Evolutionary conservation across 2,329 filamentous ascomycete species (phyloP), one percentile per base, ranked within the genome.

Genomic region (Colletotrichum sansevieriae): DNA sequence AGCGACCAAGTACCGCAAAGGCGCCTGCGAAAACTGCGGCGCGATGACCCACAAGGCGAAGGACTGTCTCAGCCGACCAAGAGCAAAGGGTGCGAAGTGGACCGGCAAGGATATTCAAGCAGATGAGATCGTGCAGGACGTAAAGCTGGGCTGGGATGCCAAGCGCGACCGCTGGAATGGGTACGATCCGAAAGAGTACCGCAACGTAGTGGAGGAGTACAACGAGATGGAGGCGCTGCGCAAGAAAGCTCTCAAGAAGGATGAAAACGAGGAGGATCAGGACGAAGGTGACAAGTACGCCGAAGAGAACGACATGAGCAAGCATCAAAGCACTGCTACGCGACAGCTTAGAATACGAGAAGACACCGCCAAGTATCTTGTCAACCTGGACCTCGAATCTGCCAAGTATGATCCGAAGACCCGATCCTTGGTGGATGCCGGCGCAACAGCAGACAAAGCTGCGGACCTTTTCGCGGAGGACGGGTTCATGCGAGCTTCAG

Each of bases 331-430:
- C 73, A 98, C 94, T 22, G 92, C 94, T 7, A 97, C 96, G 1
- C 88, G 94, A 67, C 97, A 98, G 76, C 85, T 99, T 65, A 90
- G 96, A 71, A 90, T 99, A 78, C 89, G 96, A 78, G 96, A 99
- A 82, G 96, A 99, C 78, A 99, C 96, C 0, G 96, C 96, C 22
- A 98, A 98, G 76, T 99, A 99, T 77, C 85, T 99, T 3, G 84
- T 98, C 9, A 98, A 98, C 76, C 88, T 99, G 33, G 96, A 99
- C 76, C 86, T 97, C 3, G 96, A 99, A 75, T 98, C 95, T 1
- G 96, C 97, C 2, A 97, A 97, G 79, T 99, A 99, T 81, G 95
- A 99, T 76, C 96, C 96, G 0, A 99, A 99, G 78, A 98, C 95
- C 12, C 88, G 96, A 74, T 91, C 92, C 9, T 93, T 99, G 85